Conservation (phyloP, 2,329 filamentous ascomycete genomes). For the Boeremia lycopersici region DNA sequence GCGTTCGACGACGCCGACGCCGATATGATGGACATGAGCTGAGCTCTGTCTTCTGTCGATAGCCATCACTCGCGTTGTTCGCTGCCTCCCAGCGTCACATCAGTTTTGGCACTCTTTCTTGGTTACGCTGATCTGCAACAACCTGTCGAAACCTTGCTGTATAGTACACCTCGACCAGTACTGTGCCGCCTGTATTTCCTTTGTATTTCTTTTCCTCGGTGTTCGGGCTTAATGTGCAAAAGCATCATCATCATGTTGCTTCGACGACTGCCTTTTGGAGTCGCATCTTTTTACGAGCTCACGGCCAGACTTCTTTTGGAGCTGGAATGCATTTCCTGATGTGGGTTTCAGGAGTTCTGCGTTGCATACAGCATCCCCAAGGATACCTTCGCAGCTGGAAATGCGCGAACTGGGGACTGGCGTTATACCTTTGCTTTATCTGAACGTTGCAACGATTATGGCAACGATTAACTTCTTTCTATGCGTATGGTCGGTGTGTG, state of each 20-base stretch:
- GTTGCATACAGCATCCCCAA: conserved; percentile 36
- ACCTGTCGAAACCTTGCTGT: conserved; percentile 6
- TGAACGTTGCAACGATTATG: conserved; percentile 16
- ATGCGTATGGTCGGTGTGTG: background rate
- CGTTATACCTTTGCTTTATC: conserved; percentile 25
- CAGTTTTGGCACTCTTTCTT: conserved; percentile 1
- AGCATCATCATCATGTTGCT: conserved; percentile 21
- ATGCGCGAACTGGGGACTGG: conserved; percentile 38
- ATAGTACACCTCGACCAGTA: conserved; percentile 14
- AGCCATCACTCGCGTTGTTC: background rate
- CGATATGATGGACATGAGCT: conserved; percentile 64
- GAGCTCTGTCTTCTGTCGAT: conserved; percentile 1
- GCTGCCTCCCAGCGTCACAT: background rate
- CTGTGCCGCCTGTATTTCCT: conserved; percentile 4
- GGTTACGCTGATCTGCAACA: conserved; percentile 15
- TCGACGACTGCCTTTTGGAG: conserved; percentile 12
- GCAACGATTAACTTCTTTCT: conserved; percentile 13
- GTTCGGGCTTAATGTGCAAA: conserved; percentile 21
- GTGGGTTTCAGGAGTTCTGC: conserved; percentile 26
- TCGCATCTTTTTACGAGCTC: conserved; percentile 21
- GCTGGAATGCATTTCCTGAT: conserved; percentile 13
- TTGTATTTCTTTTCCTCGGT: conserved; percentile 19
- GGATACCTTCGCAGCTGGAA: conserved; percentile 40
- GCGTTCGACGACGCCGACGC: conserved; percentile 36
- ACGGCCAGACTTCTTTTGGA: conserved; percentile 17